phyloP scores from a whole-genome alignment of 495 filamentous ascomycete genomes.

The Aspergillus egyptiacus region DNA sequence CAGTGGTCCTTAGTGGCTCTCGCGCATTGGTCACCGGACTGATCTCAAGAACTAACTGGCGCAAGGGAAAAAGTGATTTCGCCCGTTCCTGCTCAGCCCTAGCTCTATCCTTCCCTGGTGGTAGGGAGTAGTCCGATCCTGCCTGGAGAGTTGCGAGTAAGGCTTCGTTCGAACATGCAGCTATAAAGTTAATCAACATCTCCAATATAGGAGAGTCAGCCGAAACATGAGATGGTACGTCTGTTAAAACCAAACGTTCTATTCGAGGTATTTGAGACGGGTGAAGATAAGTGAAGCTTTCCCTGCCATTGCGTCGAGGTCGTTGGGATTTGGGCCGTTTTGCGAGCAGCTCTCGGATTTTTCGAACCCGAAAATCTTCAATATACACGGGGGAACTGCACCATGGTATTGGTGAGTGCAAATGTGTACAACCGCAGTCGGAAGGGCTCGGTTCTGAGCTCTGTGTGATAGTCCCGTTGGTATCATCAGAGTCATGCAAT shows the following conservation, averaged over 20 bases:
- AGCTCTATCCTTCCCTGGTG: slow-evolving; percentile 40
- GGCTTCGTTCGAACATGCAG: slow-evolving; percentile 53
- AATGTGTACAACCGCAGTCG: neutral
- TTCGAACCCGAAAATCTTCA: slow-evolving; percentile 24
- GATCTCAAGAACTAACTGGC: slow-evolving; percentile 53
- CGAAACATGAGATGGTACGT: slow-evolving; percentile 50
- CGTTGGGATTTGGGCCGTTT: slow-evolving; percentile 33
- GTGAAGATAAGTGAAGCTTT: slow-evolving; percentile 43
- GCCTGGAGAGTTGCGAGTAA: slow-evolving; percentile 51
- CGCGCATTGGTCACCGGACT: slow-evolving; percentile 27
- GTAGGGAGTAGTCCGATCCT: slow-evolving; percentile 43
- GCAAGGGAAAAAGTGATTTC: slow-evolving; percentile 48
- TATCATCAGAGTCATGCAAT: slow-evolving; percentile 11
- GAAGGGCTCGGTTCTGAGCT: neutral
- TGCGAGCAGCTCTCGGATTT: slow-evolving; percentile 29
- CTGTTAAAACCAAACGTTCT: slow-evolving; percentile 52
- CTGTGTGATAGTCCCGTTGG: neutral
- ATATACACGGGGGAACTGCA: slow-evolving; percentile 25
- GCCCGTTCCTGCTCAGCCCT: slow-evolving; percentile 40
- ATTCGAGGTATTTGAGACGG: slow-evolving; percentile 52
- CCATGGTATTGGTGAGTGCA: slow-evolving; percentile 8
- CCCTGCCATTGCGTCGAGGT: slow-evolving; percentile 23
- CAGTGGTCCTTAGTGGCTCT: slow-evolving; percentile 16
- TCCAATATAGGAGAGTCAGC: slow-evolving; percentile 38
- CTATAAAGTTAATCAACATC: slow-evolving; percentile 52